Percentiles rank a stretch among this genome's conserved stretches.
phyloP scores from a whole-genome alignment of 306 rosid species.

The Inga oerstediana region DNA sequence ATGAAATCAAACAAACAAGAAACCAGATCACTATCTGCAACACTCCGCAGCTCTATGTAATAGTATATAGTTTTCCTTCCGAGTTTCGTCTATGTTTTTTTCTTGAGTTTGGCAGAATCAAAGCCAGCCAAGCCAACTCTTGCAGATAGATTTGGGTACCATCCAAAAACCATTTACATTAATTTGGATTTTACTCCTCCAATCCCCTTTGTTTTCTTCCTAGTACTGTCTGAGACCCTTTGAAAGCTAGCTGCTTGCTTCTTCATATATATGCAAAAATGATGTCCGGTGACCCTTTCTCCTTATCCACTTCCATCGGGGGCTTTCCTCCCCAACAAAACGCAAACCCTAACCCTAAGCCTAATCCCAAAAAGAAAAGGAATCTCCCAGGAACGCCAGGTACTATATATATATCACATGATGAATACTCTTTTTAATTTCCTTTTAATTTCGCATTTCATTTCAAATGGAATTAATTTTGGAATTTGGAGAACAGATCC shows the following conservation, averaged over 20 bases:
- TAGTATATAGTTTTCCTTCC: slow-evolving; percentile 41
- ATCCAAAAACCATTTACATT: slow-evolving; percentile 55
- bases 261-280: slow-evolving; percentile 43
- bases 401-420: not conserved
- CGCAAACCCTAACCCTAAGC: slow-evolving; percentile 55
- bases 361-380: slow-evolving; percentile 80
- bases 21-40: slow-evolving; percentile 46
- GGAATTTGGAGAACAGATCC: slow-evolving; percentile 60
- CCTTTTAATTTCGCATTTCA: not conserved
- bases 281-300: slow-evolving; percentile 75
- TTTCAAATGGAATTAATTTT: not conserved
- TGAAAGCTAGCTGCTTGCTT: slow-evolving; percentile 45
- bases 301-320: slow-evolving; percentile 57
- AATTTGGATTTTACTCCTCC: slow-evolving; percentile 48
- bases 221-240: slow-evolving; percentile 48
- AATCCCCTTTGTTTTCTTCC: slow-evolving; percentile 55
- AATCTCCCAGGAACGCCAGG: slow-evolving; percentile 98
- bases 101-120: slow-evolving; percentile 74
- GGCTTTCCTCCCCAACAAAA: slow-evolving; percentile 62
- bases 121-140: slow-evolving; percentile 36
- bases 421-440: too few species aligned
- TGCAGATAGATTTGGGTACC: slow-evolving; percentile 42
- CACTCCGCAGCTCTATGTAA: slow-evolving; percentile 40
- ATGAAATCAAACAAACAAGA: slow-evolving; percentile 58
- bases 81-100: slow-evolving; percentile 52